Evolutionary conservation across 2,329 filamentous ascomycete species (phyloP).

Genomic region (Laburnicola sp.): DNA sequence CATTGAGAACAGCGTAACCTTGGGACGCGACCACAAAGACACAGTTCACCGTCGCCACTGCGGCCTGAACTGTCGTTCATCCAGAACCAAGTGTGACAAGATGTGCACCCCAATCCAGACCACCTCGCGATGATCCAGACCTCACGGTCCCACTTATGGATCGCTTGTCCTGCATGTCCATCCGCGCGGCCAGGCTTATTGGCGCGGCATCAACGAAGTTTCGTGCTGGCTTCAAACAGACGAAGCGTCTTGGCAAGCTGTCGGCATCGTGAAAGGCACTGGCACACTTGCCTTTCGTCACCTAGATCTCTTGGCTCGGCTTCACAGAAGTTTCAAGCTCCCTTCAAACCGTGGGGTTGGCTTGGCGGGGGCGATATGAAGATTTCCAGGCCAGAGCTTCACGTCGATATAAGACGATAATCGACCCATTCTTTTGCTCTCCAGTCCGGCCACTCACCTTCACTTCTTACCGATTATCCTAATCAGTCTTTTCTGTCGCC

Average conservation of each 20-base stretch:
- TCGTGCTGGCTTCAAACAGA: slow-evolving; percentile 38
- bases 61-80: slow-evolving; percentile 2
- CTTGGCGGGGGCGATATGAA: slow-evolving; percentile 35
- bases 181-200: slow-evolving; percentile 26
- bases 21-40: background rate
- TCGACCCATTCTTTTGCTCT: slow-evolving; percentile 33
- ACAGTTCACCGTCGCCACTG: background rate
- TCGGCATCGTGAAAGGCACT: slow-evolving; percentile 9
- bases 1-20: slow-evolving; percentile 17
- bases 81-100: slow-evolving; percentile 13
- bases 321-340: slow-evolving; percentile 46
- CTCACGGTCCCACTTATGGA: slow-evolving; percentile 19
- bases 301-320: slow-evolving; percentile 39
- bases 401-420: slow-evolving; percentile 33
- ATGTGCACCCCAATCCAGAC: slow-evolving; percentile 8
- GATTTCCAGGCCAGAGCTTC: slow-evolving; percentile 12
- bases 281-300: slow-evolving; percentile 30
- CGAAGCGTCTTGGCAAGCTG: slow-evolving; percentile 31
- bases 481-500: slow-evolving; percentile 35
- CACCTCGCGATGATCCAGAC: slow-evolving; percentile 20
- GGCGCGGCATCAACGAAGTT: slow-evolving; percentile 42
- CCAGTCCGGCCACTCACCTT: slow-evolving; percentile 46
- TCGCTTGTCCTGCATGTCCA: slow-evolving; percentile 15
- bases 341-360: slow-evolving; percentile 33
- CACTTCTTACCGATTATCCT: slow-evolving; percentile 32